phyloP scores from a whole-genome alignment of 805 yeast species.

The Pichia membranifaciens region DNA sequence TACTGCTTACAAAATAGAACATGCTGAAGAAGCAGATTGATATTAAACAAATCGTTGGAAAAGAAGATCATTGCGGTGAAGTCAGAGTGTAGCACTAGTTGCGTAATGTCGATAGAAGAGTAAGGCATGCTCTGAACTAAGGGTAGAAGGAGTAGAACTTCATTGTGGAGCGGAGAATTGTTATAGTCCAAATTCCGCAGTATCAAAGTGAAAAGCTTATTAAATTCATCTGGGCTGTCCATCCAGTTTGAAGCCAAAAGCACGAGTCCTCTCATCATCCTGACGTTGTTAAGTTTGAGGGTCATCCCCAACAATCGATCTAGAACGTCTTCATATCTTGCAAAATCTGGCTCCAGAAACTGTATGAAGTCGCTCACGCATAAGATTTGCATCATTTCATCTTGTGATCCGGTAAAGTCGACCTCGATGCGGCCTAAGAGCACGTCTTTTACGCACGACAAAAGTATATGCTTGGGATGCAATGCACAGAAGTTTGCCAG shows the following conservation, averaged over 20 bases:
- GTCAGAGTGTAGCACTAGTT: slow-evolving; percentile 36
- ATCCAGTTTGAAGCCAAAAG: slow-evolving; percentile 3
- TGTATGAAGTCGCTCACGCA: not conserved
- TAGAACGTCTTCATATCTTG: not conserved
- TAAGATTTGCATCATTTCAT: not conserved
- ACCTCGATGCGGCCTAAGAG: not conserved
- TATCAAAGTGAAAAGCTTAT: not conserved
- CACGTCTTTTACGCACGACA: not conserved
- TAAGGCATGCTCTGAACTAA: slow-evolving; percentile 21
- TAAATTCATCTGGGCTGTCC: not conserved
- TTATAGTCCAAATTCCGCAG: not conserved
- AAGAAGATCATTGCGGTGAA: slow-evolving; percentile 36
- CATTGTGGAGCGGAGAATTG: not conserved
- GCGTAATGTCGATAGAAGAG: slow-evolving; percentile 16
- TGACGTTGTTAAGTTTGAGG: not conserved
- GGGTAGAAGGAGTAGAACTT: not conserved
- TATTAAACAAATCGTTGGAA: slow-evolving; percentile 37
- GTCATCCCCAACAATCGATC: not conserved
- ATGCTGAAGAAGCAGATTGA: slow-evolving; percentile 34
- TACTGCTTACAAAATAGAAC: slow-evolving; percentile 37
- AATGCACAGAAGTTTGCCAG: not conserved
- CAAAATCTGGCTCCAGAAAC: slow-evolving; percentile 5
- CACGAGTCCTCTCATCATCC: not conserved
- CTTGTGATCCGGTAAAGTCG: not conserved
- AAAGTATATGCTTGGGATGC: not conserved